phyloP scores from a whole-genome alignment of 805 yeast species.

The Candida tibetensis region DNA sequence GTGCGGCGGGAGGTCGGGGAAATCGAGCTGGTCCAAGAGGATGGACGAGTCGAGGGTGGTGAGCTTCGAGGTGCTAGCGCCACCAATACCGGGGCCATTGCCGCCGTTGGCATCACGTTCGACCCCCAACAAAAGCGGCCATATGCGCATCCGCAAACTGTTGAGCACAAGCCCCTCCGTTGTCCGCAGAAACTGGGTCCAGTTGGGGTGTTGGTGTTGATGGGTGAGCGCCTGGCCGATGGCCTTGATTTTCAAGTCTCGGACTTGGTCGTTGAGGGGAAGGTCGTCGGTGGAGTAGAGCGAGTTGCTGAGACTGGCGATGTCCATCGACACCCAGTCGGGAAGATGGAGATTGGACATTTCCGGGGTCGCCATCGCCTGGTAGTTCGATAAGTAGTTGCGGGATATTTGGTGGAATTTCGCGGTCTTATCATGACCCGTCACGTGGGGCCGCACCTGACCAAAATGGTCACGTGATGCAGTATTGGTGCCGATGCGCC shows the following conservation, averaged over 20 bases:
- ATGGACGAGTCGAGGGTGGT: slow-evolving; percentile 1
- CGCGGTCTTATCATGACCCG: no score
- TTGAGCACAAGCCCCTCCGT: slow-evolving; percentile 47
- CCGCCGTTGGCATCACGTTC: not conserved
- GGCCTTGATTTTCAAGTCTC: slow-evolving; percentile 35
- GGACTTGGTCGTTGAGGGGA: slow-evolving; percentile 40
- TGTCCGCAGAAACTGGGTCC: slow-evolving; percentile 34
- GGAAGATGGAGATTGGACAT: slow-evolving; percentile 14
- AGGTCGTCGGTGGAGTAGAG: slow-evolving; percentile 39
- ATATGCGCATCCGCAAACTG: slow-evolving; percentile 40
- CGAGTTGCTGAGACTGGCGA: slow-evolving; percentile 45
- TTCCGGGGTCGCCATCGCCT: not conserved
- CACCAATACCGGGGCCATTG: not conserved
- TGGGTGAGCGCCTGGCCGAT: slow-evolving; percentile 35
- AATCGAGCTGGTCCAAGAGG: slow-evolving; percentile 11
- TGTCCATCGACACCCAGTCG: slow-evolving; percentile 54
- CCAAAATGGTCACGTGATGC: no score
- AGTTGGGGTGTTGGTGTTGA: not conserved
- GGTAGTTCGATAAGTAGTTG: not conserved
- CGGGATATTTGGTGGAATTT: no score
- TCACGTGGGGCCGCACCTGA: no score
- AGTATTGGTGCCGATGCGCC: no score
- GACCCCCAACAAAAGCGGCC: slow-evolving; percentile 51
- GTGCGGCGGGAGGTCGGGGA: slow-evolving; percentile 45
- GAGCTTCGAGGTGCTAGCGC: slow-evolving; percentile 2